These are phyloP conservation scores for Orobanche coerulescens DNA, from an alignment of 257 asterid genomes.

Conservation along the genomic window DNA sequence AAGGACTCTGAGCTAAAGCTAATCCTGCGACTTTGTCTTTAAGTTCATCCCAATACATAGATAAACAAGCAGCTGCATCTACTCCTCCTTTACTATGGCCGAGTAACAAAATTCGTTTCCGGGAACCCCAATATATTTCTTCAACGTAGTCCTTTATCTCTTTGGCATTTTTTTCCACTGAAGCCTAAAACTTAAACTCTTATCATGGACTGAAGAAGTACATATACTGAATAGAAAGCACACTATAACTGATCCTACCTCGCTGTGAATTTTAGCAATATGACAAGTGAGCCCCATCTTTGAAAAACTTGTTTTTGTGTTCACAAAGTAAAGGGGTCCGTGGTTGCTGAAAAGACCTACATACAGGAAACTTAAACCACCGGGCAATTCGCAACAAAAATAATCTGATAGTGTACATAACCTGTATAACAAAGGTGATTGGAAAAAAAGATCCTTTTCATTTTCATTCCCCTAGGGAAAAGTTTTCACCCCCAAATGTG, in stretches of 20 bases:
- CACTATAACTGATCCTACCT: slow-evolving; percentile 27
- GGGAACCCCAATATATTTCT: slow-evolving; percentile 89
- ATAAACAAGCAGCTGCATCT: slow-evolving; percentile 88
- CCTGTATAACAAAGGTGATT: no score
- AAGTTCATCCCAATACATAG: slow-evolving; percentile 84
- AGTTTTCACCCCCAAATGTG: no score
- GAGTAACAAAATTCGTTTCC: slow-evolving; percentile 72
- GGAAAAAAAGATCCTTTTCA: no score
- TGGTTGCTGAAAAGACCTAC: slow-evolving; percentile 72
- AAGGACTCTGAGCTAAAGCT: slow-evolving; percentile 90
- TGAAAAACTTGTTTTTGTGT: slow-evolving; percentile 66
- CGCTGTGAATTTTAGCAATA: slow-evolving; percentile 66
- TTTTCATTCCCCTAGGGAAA: no score
- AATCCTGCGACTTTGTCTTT: slow-evolving; percentile 94
- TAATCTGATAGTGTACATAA: no score
- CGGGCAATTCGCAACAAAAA: not conserved
- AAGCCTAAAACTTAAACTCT: slow-evolving; percentile 52
- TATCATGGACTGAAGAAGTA: slow-evolving; percentile 21
- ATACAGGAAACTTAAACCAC: not conserved
- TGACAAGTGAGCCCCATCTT: slow-evolving; percentile 96
- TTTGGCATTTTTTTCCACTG: slow-evolving; percentile 82
- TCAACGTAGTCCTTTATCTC: slow-evolving; percentile 87
- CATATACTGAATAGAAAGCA: not conserved
- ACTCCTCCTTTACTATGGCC: slow-evolving; percentile 99
- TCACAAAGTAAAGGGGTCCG: slow-evolving; percentile 75